These are phyloP conservation scores for Canariomyces notabilis DNA, from an alignment of 2,329 filamentous ascomycete species.

Conservation along the genomic window DNA sequence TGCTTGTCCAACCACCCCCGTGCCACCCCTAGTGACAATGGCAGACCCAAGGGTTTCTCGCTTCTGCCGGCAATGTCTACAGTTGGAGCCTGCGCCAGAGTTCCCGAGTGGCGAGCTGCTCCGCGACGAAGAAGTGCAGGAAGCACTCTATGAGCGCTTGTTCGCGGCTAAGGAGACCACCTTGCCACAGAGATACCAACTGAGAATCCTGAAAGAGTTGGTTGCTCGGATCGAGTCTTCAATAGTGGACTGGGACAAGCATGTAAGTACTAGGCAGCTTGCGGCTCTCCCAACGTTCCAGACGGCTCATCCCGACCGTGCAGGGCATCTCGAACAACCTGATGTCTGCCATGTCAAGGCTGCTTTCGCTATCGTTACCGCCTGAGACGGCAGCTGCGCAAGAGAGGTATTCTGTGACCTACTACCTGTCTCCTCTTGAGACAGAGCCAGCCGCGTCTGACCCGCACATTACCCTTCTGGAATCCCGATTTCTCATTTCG, in stretches of 20 bases:
- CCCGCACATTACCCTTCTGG: constrained; percentile 56
- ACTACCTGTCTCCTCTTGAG: constrained; percentile 44
- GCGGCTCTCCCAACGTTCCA: neutral
- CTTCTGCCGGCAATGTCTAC: constrained; percentile 73
- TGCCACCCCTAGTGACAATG: neutral
- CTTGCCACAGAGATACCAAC: constrained; percentile 63
- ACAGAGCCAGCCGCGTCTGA: constrained; percentile 1
- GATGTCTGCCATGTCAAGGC: constrained; percentile 60
- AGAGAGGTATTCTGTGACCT: constrained; percentile 70
- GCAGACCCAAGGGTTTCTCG: constrained; percentile 29
- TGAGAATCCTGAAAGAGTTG: constrained; percentile 69
- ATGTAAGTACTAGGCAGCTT: constrained; percentile 57
- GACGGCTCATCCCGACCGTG: neutral
- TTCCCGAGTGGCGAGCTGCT: constrained; percentile 59
- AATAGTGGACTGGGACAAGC: constrained; percentile 75
- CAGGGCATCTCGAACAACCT: constrained; percentile 82
- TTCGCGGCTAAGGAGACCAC: constrained; percentile 55
- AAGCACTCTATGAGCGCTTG: constrained; percentile 58
- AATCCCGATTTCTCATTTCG: constrained; percentile 64
- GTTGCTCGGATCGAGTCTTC: constrained; percentile 64
- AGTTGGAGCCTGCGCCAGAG: constrained; percentile 61
- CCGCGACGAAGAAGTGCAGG: constrained; percentile 57
- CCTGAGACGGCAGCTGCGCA: constrained; percentile 63
- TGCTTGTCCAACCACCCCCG: neutral
- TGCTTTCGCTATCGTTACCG: constrained; percentile 60